Conservation (phyloP, 495 filamentous ascomycete species). For the Penicillium riverlandense region DNA sequence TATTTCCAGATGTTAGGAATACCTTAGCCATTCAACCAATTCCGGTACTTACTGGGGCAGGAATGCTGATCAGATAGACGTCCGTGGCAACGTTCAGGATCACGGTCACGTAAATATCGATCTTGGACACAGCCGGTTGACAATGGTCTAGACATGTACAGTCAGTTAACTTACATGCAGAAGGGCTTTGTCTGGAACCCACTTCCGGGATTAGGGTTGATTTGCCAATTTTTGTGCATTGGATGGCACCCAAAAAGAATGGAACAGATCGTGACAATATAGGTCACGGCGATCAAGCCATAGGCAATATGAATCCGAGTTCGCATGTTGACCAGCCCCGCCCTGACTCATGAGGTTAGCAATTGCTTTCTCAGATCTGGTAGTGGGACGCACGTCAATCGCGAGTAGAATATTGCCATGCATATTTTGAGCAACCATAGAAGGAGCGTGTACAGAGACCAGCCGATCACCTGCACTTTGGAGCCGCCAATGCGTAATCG, state of each 20-base stretch:
- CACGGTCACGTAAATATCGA: conserved; percentile 41
- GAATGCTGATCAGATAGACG: conserved; percentile 49
- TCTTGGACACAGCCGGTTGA: conserved; percentile 40
- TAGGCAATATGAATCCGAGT: conserved; percentile 48
- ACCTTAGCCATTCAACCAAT: background rate
- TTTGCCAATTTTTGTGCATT: conserved; percentile 51
- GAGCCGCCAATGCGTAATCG: conserved; percentile 44
- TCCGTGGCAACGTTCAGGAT: conserved; percentile 47
- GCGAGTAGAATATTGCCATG: conserved; percentile 53
- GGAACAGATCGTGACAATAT: conserved; percentile 44
- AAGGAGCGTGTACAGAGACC: conserved; percentile 50
- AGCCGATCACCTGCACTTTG: conserved; percentile 50
- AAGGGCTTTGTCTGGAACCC: conserved; percentile 6
- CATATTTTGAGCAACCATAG: conserved; percentile 54
- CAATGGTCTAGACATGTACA: conserved; percentile 24
- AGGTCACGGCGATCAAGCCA: conserved; percentile 42
- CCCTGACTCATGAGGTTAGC: conserved; percentile 11
- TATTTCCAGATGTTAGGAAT: conserved; percentile 12
- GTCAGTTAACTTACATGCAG: background rate
- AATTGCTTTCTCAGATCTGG: no score
- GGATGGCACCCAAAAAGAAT: conserved; percentile 49
- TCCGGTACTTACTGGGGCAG: conserved; percentile 34
- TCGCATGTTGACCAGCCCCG: conserved; percentile 41
- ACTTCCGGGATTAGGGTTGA: conserved; percentile 51
- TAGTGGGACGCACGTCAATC: conserved; percentile 41